Conservation (phyloP, 805 yeast genomes). For the Myxozyma udenii region DNA sequence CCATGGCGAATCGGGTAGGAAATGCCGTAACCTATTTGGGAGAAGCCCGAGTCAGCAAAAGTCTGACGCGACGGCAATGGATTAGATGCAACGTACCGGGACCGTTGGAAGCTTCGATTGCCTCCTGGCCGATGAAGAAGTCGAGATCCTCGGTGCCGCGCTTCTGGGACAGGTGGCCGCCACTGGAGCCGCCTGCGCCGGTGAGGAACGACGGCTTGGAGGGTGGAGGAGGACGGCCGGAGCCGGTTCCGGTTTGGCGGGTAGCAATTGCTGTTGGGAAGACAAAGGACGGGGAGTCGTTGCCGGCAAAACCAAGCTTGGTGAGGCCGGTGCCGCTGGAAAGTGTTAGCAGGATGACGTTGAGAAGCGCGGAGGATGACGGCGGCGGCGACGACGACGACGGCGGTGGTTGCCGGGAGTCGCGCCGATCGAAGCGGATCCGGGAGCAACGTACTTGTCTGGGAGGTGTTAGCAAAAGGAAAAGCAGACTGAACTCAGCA, state of each 20-base stretch:
- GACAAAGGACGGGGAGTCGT: conserved; percentile 94
- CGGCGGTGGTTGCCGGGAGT: neutral
- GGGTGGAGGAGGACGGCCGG: conserved; percentile 40
- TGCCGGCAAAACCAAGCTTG: conserved; percentile 97
- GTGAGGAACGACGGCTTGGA: conserved; percentile 46
- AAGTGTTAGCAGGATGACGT: neutral
- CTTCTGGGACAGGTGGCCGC: conserved; percentile 56
- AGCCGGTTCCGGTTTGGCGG: conserved; percentile 37
- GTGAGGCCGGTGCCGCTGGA: conserved; percentile 95
- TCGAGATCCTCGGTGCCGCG: conserved; percentile 92
- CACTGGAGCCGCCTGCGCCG: conserved; percentile 37
- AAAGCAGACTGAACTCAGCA: neutral
- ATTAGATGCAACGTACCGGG: conserved; percentile 44
- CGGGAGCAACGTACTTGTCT: neutral
- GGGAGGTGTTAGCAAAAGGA: neutral
- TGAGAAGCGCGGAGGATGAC: too few species aligned
- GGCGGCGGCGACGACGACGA: neutral
- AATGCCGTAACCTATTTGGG: conserved; percentile 66
- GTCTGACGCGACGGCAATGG: neutral
- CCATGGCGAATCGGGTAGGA: conserved; percentile 96
- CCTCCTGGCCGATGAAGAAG: conserved; percentile 94
- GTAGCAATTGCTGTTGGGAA: conserved; percentile 97
- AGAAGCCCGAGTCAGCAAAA: neutral
- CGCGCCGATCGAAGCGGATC: neutral
- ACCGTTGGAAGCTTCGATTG: conserved; percentile 84